A percentile compares a stretch with the other conserved stretches of the same genome.
Conservation (phyloP, 2,329 filamentous ascomycete genomes). For the Aspergillus tanneri region DNA sequence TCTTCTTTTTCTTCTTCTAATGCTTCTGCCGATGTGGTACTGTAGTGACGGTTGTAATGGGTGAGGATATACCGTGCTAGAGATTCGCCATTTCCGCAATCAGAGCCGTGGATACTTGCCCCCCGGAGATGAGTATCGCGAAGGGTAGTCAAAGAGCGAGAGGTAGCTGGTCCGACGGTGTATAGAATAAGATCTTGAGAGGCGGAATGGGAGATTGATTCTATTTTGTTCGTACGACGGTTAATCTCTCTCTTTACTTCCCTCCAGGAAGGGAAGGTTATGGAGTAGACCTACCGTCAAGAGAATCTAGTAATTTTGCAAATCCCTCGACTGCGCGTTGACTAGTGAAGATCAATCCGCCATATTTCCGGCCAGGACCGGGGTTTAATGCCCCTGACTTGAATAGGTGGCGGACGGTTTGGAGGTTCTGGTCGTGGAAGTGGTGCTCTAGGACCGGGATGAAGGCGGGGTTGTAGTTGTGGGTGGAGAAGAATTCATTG, state of each 20-base stretch:
- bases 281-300: conserved; percentile 17
- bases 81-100: conserved; percentile 80
- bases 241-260: background rate
- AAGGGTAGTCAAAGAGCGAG: conserved; percentile 64
- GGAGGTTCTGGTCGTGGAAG: conserved; percentile 39
- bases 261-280: background rate
- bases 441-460: conserved; percentile 49
- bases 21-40: too few relatives aligned
- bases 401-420: conserved; percentile 37
- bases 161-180: conserved; percentile 51
- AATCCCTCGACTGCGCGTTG: conserved; percentile 51
- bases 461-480: conserved; percentile 40
- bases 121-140: conserved; percentile 43
- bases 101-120: conserved; percentile 69
- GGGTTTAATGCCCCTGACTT: conserved; percentile 29
- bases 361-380: conserved; percentile 34
- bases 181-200: conserved; percentile 41
- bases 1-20: too few relatives aligned
- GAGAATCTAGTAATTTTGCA: conserved; percentile 32
- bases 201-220: conserved; percentile 10
- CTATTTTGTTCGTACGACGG: background rate
- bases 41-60: conserved; percentile 62
- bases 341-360: conserved; percentile 52
- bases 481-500: conserved; percentile 44
- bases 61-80: conserved; percentile 75